These are phyloP conservation scores for Amaranthus tricolor DNA, from an alignment of 179 eudicot genomes.

Conservation along the genomic window DNA sequence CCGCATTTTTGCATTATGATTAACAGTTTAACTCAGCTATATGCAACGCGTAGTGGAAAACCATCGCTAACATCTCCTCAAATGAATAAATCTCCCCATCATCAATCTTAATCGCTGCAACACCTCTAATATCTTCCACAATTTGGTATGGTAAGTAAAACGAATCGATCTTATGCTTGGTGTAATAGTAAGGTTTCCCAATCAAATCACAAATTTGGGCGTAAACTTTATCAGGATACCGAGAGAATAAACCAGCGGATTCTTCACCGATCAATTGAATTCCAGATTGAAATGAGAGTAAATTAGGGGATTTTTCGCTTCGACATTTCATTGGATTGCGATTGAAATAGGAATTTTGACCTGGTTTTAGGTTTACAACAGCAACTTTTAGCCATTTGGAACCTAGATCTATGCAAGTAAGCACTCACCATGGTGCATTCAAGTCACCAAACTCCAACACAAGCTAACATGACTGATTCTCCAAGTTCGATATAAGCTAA, in stretches of 20 bases:
- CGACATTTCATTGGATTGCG: constrained; percentile 92
- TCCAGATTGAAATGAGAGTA: constrained; percentile 58
- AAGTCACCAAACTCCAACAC: too few species aligned
- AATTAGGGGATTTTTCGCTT: constrained; percentile 82
- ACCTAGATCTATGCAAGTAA: constrained; percentile 69
- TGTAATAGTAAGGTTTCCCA: constrained; percentile 43
- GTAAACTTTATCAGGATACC: constrained; percentile 70
- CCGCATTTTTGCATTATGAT: constrained; percentile 61
- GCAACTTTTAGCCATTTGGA: constrained; percentile 90
- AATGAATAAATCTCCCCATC: constrained; percentile 56
- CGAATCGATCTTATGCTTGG: constrained; percentile 30
- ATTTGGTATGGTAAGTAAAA: constrained; percentile 53
- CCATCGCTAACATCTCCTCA: constrained; percentile 85
- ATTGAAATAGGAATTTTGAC: constrained; percentile 71
- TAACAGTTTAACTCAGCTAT: constrained; percentile 68
- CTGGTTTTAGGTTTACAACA: constrained; percentile 30
- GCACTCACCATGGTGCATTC: too few species aligned
- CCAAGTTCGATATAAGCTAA: not conserved
- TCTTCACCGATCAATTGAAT: too few species aligned
- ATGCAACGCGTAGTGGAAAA: constrained; percentile 13
- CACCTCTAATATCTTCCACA: constrained; percentile 45
- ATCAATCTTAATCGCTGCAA: constrained; percentile 49
- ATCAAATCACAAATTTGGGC: constrained; percentile 60
- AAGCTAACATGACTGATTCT: too few species aligned
- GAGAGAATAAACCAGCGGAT: constrained; percentile 36